phyloP scores from a whole-genome alignment of 2,329 filamentous ascomycete genomes.

The Beauveria sp. region DNA sequence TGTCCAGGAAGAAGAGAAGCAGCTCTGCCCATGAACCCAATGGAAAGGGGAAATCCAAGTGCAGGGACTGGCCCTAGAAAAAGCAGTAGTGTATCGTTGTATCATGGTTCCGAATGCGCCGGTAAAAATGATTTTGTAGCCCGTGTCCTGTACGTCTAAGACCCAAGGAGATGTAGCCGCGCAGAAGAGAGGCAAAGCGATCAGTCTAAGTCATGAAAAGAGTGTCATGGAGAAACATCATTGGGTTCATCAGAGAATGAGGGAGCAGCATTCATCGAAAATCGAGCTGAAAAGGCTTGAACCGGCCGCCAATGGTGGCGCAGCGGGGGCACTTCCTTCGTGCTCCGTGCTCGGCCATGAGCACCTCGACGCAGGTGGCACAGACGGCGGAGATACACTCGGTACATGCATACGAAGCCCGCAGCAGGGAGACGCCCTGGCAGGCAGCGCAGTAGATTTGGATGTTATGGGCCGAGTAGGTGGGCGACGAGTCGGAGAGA shows the following conservation, averaged over 20 bases:
- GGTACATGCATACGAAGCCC: slow-evolving; percentile 86
- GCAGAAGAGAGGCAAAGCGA: neutral
- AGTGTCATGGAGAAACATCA: neutral
- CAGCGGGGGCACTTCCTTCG: slow-evolving; percentile 72
- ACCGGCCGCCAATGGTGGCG: slow-evolving; percentile 68
- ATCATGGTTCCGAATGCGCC: slow-evolving; percentile 20
- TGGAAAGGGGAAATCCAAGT: neutral
- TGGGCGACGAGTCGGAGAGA: slow-evolving; percentile 63
- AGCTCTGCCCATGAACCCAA: neutral
- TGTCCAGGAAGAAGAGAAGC: neutral
- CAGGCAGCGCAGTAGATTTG: slow-evolving; percentile 93
- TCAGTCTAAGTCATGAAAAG: slow-evolving; percentile 1
- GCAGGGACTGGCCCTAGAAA: slow-evolving; percentile 12
- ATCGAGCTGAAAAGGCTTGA: slow-evolving; percentile 80
- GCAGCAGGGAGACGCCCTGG: slow-evolving; percentile 65
- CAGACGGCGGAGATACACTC: slow-evolving; percentile 95
- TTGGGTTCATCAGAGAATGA: neutral
- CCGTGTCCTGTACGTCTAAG: slow-evolving; percentile 10
- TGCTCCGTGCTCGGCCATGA: slow-evolving; percentile 69
- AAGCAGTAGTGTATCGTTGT: slow-evolving; percentile 15
- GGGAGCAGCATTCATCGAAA: slow-evolving; percentile 48
- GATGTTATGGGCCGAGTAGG: slow-evolving; percentile 64
- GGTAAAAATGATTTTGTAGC: slow-evolving; percentile 12
- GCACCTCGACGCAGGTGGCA: slow-evolving; percentile 74
- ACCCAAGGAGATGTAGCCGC: neutral